phyloP scores from a whole-genome alignment of 176 grass and related monocot species.

The Thinopyrum elongatum region DNA sequence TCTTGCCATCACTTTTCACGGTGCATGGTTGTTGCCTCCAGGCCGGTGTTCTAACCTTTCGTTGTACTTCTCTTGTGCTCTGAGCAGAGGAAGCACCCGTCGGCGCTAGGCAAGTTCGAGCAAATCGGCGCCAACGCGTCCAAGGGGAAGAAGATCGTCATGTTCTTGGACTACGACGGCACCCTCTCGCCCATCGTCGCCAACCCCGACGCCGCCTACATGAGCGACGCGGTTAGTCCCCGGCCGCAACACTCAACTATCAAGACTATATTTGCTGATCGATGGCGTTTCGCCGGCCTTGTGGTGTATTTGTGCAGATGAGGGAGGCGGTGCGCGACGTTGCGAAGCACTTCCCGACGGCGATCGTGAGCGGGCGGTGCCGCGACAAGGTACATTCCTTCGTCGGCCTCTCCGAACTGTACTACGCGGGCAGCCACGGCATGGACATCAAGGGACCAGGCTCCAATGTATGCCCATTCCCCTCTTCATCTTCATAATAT shows the following conservation, averaged over 20 bases:
- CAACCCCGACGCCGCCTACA: slow-evolving; percentile 84
- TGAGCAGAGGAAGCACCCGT: slow-evolving; percentile 81
- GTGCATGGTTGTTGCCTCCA: slow-evolving; percentile 3
- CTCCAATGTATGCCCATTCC: slow-evolving; percentile 42
- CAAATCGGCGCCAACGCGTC: slow-evolving; percentile 66
- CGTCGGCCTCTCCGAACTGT: slow-evolving; percentile 79
- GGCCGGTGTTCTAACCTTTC: background rate
- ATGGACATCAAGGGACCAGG: slow-evolving; percentile 93
- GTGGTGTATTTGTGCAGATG: slow-evolving; percentile 49
- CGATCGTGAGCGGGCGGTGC: slow-evolving; percentile 90
- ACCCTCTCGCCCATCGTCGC: slow-evolving; percentile 94
- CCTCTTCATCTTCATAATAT: background rate
- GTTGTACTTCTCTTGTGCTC: background rate
- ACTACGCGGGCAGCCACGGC: slow-evolving; percentile 98
- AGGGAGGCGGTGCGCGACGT: slow-evolving; percentile 75
- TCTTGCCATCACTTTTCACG: too few species aligned
- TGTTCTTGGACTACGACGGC: slow-evolving; percentile 97
- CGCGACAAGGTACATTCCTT: slow-evolving; percentile 98
- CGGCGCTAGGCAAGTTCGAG: slow-evolving; percentile 85
- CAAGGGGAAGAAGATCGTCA: slow-evolving; percentile 77
- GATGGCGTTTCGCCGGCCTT: background rate
- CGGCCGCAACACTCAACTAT: background rate
- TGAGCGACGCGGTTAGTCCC: slow-evolving; percentile 69
- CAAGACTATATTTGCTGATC: slow-evolving; percentile 11
- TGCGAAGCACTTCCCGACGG: slow-evolving; percentile 74